These are phyloP conservation scores for Naematelia aurantialba DNA, from an alignment of 768 basidiomycete genomes.

Conservation along the genomic window DNA sequence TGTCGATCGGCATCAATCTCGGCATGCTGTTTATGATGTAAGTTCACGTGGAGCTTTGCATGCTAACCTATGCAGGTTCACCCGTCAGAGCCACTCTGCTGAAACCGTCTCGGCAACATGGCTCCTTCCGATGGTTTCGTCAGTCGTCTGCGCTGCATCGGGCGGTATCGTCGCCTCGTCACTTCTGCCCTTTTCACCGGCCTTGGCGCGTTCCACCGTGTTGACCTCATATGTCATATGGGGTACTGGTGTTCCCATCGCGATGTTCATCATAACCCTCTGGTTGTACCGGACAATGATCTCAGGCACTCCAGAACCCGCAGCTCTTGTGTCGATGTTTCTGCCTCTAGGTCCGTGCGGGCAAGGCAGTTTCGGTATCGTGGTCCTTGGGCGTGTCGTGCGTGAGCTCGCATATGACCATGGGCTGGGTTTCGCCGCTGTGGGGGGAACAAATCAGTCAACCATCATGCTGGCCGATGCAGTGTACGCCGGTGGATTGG, in stretches of 20 bases:
- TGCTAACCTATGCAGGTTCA: conserved; percentile 54
- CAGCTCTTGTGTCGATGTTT: conserved; percentile 55
- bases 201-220: conserved; percentile 59
- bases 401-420: conserved; percentile 23
- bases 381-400: conserved; percentile 35
- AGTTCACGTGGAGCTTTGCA: conserved; percentile 32
- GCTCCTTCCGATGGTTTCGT: conserved; percentile 72
- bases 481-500: conserved; percentile 30
- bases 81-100: conserved; percentile 60
- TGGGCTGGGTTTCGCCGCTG: conserved; percentile 8
- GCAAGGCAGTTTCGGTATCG: conserved; percentile 56
- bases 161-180: conserved; percentile 61
- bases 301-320: conserved; percentile 18
- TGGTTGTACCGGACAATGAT: conserved; percentile 63
- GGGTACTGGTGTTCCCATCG: conserved; percentile 59
- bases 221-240: conserved; percentile 56
- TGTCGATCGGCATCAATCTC: conserved; percentile 62
- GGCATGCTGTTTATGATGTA: conserved; percentile 66
- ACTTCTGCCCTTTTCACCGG: conserved; percentile 54
- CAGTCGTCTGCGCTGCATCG: conserved; percentile 66
- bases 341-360: conserved; percentile 72
- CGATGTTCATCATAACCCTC: conserved; percentile 64
- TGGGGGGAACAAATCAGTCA: neutral
- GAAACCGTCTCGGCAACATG: conserved; percentile 62
- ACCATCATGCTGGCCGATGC: conserved; percentile 23